Evolutionary conservation across 2,329 filamentous ascomycete genomes (phyloP).

Genomic region (Fusarium ramigenum): DNA sequence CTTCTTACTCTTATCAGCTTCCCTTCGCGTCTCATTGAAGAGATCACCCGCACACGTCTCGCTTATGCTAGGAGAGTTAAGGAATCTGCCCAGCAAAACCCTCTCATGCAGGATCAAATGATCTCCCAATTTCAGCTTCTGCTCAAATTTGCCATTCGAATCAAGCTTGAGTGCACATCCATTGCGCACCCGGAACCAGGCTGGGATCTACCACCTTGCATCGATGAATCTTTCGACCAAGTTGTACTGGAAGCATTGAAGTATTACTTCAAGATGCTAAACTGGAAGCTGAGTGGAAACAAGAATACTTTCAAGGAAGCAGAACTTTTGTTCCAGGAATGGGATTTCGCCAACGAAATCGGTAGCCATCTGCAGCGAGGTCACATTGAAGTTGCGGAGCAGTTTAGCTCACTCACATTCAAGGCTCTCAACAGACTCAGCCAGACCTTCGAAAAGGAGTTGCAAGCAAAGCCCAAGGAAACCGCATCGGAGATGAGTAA

Average conservation of each 20-base stretch:
- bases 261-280: constrained; percentile 98
- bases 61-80: constrained; percentile 96
- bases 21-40: constrained; percentile 92
- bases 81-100: constrained; percentile 89
- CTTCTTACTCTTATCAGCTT: constrained; percentile 97
- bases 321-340: constrained; percentile 95
- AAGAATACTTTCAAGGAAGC: constrained; percentile 99
- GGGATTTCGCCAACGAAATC: constrained; percentile 96
- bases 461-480: constrained; percentile 86
- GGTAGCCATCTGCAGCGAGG: constrained; percentile 91
- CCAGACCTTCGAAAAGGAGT: constrained; percentile 89
- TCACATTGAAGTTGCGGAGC: constrained; percentile 95
- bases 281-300: constrained; percentile 96
- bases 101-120: constrained; percentile 97
- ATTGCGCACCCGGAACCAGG: constrained; percentile 89
- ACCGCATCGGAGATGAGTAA: constrained; percentile 91
- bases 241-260: constrained; percentile 92
- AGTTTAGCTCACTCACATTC: constrained; percentile 93
- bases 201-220: constrained; percentile 95
- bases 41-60: constrained; percentile 91
- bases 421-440: constrained; percentile 91
- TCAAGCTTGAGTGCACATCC: constrained; percentile 87
- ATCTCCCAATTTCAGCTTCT: constrained; percentile 95
- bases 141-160: constrained; percentile 88
- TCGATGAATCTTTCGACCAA: constrained; percentile 94